Conservation (phyloP, 345 rosid species). For the Citrus glauca region DNA sequence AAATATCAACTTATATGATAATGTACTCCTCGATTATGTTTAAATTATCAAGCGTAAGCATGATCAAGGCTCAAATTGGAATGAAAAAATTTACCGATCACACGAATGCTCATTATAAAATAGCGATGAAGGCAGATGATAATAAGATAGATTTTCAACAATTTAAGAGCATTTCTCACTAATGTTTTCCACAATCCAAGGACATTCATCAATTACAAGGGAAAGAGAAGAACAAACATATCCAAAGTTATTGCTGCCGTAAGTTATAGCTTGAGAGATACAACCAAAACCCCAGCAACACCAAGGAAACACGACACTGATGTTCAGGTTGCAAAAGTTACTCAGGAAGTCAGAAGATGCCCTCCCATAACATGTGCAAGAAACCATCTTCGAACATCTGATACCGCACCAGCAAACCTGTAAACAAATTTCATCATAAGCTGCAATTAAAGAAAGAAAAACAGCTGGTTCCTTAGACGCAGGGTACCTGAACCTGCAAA, state of each 20-base stretch:
- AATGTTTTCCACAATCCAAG: background rate
- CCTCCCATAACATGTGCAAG: too few relatives aligned
- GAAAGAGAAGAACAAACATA: too few relatives aligned
- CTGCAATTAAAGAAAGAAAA: conserved; percentile 18
- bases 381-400: conserved; percentile 1
- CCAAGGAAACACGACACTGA: background rate
- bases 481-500: conserved; percentile 56
- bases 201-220: background rate
- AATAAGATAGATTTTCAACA: too few relatives aligned
- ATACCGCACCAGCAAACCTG: conserved; percentile 23
- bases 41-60: too few relatives aligned
- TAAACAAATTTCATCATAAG: conserved; percentile 34
- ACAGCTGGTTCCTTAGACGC: conserved; percentile 20
- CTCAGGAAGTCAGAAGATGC: background rate
- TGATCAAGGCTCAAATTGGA: too few relatives aligned
- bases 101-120: too few relatives aligned
- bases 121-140: too few relatives aligned
- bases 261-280: background rate
- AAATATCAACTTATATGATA: too few relatives aligned
- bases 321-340: background rate
- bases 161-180: too few relatives aligned
- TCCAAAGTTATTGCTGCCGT: background rate
- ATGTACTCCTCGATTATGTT: too few relatives aligned
- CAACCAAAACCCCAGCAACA: background rate
- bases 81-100: too few relatives aligned